Evolutionary conservation across 2,329 filamentous ascomycete genomes (phyloP), one percentile per base, ranked within the genome.

Genomic region (Pleomassaria siparia): DNA sequence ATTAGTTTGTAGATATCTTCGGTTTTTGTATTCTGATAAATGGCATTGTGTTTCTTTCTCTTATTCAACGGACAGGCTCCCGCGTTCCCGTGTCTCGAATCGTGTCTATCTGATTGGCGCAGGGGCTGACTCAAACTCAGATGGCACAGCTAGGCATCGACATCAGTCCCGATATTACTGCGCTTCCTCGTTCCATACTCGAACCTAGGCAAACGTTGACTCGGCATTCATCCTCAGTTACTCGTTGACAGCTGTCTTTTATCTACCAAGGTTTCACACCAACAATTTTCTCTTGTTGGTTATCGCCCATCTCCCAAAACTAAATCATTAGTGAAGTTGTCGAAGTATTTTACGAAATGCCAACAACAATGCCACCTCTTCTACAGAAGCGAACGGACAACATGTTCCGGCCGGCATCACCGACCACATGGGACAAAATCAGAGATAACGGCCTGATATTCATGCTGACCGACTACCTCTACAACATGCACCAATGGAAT

Each of bases 381-480:
- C 37, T 40, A 8, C 9, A 4, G 8, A 4, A 22, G 4, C 12
- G 18, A 6, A 22, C 9, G 22, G 18, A 9, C 22, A 51, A 47
- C 24, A 12, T 53, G 18, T 47, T 53, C 46, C 25, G 36, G 3
- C 43, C 41, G 2, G n/a, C 46, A 16, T 43, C 16, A 16, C 46
- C 41, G 12, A 44, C 20, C 1, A 15, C 44, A 5, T 40, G 35
- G 25, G 32, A 41, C 21, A 21, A n/a, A 5, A 44, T 53, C 21
- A 25, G 24, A 16, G n/a, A 32, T 16, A 33, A 47, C 3, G n/a
- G n/a, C n/a, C 47, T 47, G 4, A 12, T 26, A 11, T 6, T 42
- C 13, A 47, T 47, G 32, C 12, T 53, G 15, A 43, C 36, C 10
- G 18, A 26, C 12, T 51, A 35, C 25, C 30, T 55, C 21, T 55